phyloP scores from a whole-genome alignment of 75 land plant species.

The Adiantum capillusveneris region DNA sequence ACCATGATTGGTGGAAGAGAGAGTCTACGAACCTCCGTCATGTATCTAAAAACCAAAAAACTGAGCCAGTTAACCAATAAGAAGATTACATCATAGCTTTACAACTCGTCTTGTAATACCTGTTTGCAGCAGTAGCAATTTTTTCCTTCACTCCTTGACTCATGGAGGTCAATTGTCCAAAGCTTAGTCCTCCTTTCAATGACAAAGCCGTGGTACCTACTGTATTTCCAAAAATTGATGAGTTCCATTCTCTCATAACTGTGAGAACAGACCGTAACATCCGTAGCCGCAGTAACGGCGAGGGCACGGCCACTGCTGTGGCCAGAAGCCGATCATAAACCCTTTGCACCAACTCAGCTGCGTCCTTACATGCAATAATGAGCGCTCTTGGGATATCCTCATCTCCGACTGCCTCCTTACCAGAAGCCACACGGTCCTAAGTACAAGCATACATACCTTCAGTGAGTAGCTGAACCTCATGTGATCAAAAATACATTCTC shows the following conservation, averaged over 20 bases:
- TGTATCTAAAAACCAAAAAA: slow-evolving; percentile 44
- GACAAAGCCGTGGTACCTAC: slow-evolving; percentile 43
- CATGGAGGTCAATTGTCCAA: slow-evolving; percentile 32
- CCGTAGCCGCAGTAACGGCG: slow-evolving; percentile 60
- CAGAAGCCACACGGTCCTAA: slow-evolving; percentile 67
- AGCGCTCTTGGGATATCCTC: slow-evolving; percentile 91
- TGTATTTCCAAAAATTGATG: slow-evolving; percentile 52
- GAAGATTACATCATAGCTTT: no score
- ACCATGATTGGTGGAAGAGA: slow-evolving; percentile 58
- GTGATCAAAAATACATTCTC: no score
- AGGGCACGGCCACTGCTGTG: slow-evolving; percentile 73
- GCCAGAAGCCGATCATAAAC: slow-evolving; percentile 81
- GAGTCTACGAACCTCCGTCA: slow-evolving; percentile 92
- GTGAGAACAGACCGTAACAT: slow-evolving; percentile 83
- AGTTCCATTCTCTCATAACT: slow-evolving; percentile 87
- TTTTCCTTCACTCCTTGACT: slow-evolving; percentile 81
- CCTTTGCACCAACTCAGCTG: slow-evolving; percentile 74
- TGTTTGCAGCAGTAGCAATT: slow-evolving; percentile 68
- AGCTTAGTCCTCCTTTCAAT: slow-evolving; percentile 40
- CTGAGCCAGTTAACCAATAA: no score
- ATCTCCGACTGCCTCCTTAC: slow-evolving; percentile 75
- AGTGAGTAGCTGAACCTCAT: no score
- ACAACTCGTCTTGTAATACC: no score
- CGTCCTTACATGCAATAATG: slow-evolving; percentile 75
- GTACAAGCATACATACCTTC: not conserved